phyloP scores from a whole-genome alignment of 2,329 filamentous ascomycete genomes.

The Aaosphaeria pasadenensis region DNA sequence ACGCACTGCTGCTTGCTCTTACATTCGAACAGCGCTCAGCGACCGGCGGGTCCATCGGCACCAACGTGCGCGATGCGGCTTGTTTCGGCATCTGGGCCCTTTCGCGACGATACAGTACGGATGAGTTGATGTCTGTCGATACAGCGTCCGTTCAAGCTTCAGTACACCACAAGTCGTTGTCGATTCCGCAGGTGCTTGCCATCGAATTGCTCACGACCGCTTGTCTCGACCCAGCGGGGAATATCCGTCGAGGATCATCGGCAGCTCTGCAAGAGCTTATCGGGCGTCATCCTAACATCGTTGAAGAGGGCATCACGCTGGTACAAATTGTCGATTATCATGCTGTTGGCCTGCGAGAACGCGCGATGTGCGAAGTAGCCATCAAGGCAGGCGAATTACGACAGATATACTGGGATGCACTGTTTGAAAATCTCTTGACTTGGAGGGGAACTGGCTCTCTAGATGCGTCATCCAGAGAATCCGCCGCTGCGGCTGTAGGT shows the following conservation, averaged over 20 bases:
- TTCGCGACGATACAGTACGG: conserved; percentile 79
- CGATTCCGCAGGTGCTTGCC: conserved; percentile 72
- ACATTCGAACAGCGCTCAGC: conserved; percentile 85
- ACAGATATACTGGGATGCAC: conserved; percentile 61
- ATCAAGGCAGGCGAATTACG: conserved; percentile 65
- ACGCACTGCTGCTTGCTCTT: conserved; percentile 73
- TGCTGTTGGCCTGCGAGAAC: conserved; percentile 79
- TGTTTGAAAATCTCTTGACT: conserved; percentile 68
- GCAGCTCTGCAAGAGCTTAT: conserved; percentile 93
- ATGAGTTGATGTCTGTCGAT: conserved; percentile 67
- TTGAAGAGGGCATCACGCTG: conserved; percentile 76
- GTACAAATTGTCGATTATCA: conserved; percentile 94
- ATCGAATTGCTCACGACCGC: conserved; percentile 78
- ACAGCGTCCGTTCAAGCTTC: conserved; percentile 42
- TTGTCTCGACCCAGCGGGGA: conserved; percentile 84
- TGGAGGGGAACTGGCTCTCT: conserved; percentile 88
- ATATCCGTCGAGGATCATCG: conserved; percentile 88
- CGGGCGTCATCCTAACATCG: conserved; percentile 83
- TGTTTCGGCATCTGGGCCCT: conserved; percentile 96
- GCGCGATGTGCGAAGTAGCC: conserved; percentile 77
- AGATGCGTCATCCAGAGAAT: conserved; percentile 70
- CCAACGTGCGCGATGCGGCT: conserved; percentile 89
- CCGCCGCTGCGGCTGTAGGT: conserved; percentile 69
- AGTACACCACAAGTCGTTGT: conserved; percentile 37
- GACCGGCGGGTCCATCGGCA: conserved; percentile 80